A percentile compares a stretch with the other conserved stretches of the same genome.
Evolutionary conservation across 306 rosid species (phyloP).

Genomic region (Abrus pulchellus): DNA sequence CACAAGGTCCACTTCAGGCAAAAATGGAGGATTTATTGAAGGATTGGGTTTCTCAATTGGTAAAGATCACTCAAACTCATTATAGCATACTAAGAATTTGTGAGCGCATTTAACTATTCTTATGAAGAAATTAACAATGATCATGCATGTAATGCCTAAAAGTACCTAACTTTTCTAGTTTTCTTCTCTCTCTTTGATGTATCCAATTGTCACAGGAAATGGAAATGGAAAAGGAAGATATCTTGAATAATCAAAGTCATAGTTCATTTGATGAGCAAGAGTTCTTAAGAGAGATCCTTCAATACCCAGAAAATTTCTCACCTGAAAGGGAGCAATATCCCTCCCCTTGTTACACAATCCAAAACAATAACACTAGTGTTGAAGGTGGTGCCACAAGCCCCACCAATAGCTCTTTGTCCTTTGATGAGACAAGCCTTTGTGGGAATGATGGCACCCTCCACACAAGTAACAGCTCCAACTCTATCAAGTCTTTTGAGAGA

Average conservation of each 20-base stretch:
- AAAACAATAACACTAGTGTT: background rate
- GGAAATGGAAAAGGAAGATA: constrained; percentile 28
- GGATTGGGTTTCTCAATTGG: constrained; percentile 44
- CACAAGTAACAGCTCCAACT: constrained; percentile 31
- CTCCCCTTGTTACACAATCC: background rate
- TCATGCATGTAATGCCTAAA: too few relatives aligned
- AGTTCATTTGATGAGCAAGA: constrained; percentile 40
- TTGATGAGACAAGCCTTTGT: constrained; percentile 24
- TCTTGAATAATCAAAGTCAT: background rate
- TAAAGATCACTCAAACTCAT: background rate
- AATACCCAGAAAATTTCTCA: background rate
- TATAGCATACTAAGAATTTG: background rate
- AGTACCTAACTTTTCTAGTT: too few relatives aligned
- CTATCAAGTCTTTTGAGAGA: constrained; percentile 36
- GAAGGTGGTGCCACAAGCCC: constrained; percentile 41
- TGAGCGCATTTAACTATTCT: background rate
- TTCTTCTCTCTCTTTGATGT: background rate
- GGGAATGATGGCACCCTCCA: background rate
- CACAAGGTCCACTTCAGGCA: constrained; percentile 19
- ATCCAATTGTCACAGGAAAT: constrained; percentile 43
- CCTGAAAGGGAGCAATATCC: too few relatives aligned
- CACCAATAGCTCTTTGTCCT: constrained; percentile 34
- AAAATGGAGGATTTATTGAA: constrained; percentile 45
- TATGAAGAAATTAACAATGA: too few relatives aligned
- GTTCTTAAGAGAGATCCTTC: constrained; percentile 44